These are phyloP conservation scores for Epichloe coenophiala DNA, from an alignment of 2,329 filamentous ascomycete species.

Conservation along the genomic window DNA sequence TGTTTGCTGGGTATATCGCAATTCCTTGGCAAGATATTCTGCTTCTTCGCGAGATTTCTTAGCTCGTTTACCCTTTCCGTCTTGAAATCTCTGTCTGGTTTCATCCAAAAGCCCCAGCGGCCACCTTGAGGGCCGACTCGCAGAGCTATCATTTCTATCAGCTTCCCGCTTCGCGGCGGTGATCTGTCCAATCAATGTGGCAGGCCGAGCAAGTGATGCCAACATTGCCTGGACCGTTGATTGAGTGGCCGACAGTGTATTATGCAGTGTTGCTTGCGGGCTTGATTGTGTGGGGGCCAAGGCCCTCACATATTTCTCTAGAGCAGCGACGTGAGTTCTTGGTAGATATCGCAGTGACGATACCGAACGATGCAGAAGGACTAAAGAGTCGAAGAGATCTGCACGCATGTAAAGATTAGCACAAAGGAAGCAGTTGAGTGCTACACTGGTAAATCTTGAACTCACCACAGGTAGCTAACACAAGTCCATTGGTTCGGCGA, in stretches of 20 bases:
- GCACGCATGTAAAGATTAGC: constrained; percentile 4
- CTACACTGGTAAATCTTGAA: neutral
- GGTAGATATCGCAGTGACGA: constrained; percentile 55
- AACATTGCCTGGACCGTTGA: constrained; percentile 74
- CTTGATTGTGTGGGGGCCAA: constrained; percentile 56
- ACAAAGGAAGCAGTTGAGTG: neutral
- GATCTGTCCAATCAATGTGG: constrained; percentile 65
- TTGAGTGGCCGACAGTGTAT: constrained; percentile 65
- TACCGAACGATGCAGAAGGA: constrained; percentile 37
- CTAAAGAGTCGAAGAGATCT: constrained; percentile 58
- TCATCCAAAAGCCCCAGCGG: constrained; percentile 76
- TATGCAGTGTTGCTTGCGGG: constrained; percentile 61
- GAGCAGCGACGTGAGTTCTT: constrained; percentile 49
- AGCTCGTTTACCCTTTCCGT: constrained; percentile 74
- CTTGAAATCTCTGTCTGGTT: constrained; percentile 65
- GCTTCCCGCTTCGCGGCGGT: constrained; percentile 59
- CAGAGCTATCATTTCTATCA: constrained; percentile 62
- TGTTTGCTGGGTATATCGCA: constrained; percentile 85
- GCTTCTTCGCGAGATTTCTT: constrained; percentile 57
- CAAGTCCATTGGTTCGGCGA: constrained; percentile 61
- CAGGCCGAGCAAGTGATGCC: constrained; percentile 63
- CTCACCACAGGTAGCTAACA: constrained; percentile 48
- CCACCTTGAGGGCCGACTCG: constrained; percentile 66
- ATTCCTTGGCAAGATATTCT: constrained; percentile 61
- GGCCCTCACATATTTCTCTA: constrained; percentile 57